These are phyloP conservation scores for Didymella pomorum DNA, from an alignment of 2,329 filamentous ascomycete species.

Conservation along the genomic window DNA sequence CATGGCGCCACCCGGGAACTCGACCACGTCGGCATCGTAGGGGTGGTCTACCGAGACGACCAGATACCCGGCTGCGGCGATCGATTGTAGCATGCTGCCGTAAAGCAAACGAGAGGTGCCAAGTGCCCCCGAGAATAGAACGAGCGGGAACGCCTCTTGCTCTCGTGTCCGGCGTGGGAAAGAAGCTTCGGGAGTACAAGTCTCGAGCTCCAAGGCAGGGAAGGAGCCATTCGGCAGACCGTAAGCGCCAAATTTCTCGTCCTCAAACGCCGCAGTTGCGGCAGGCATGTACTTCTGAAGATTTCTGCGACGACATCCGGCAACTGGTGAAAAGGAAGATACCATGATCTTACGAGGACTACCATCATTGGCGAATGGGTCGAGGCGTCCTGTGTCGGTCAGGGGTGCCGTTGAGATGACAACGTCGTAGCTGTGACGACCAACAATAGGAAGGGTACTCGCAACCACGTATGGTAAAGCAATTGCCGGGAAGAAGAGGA, in stretches of 20 bases:
- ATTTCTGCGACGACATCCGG: slow-evolving; percentile 21
- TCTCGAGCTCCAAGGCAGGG: slow-evolving; percentile 26
- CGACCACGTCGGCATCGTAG: slow-evolving; percentile 58
- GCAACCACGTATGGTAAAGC: neutral
- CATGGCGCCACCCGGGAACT: slow-evolving; percentile 57
- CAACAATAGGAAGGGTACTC: slow-evolving; percentile 24
- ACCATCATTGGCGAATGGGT: slow-evolving; percentile 33
- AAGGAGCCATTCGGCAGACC: slow-evolving; percentile 41
- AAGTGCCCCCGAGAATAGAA: slow-evolving; percentile 59
- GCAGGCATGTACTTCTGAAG: slow-evolving; percentile 35
- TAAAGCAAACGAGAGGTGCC: slow-evolving; percentile 56
- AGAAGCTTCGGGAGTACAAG: slow-evolving; percentile 18
- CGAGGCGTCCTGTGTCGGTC: slow-evolving; percentile 30
- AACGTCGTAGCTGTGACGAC: slow-evolving; percentile 24
- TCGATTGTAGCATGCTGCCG: slow-evolving; percentile 53
- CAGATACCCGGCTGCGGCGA: slow-evolving; percentile 58
- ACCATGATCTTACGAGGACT: slow-evolving; percentile 34
- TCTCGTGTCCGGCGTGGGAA: neutral
- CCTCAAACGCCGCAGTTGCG: slow-evolving; percentile 30
- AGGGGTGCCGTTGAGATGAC: slow-evolving; percentile 23
- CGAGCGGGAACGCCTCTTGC: slow-evolving; percentile 21
- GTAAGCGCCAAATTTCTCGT: slow-evolving; percentile 34
- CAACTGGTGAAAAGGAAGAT: slow-evolving; percentile 34
- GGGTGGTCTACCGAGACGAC: slow-evolving; percentile 62
- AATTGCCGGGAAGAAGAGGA: neutral